Evolutionary conservation across 78 protist genomes (phyloP).

Genomic region (Protostelium mycophagum): DNA sequence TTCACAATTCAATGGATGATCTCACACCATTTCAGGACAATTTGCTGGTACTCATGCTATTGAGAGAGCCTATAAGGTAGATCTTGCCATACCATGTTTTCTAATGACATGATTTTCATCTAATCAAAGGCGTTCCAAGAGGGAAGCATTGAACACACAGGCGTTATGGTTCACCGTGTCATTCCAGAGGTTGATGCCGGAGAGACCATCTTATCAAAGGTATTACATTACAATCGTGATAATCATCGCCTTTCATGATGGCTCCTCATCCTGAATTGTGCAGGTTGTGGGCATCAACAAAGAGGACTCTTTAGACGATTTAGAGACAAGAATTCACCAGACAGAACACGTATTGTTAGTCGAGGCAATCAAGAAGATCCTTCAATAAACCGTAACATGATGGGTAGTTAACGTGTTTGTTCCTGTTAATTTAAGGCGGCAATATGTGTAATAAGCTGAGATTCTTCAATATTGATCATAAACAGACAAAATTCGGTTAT

Average conservation of each 20-base stretch:
- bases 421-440: no score
- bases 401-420: no score
- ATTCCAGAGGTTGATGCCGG: slow-evolving; percentile 73
- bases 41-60: slow-evolving; percentile 74
- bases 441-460: no score
- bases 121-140: slow-evolving; percentile 35
- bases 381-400: no score
- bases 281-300: slow-evolving; percentile 16
- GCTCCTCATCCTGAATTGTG: not conserved
- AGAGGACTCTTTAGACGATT: slow-evolving; percentile 41
- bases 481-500: no score
- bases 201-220: slow-evolving; percentile 29
- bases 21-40: slow-evolving; percentile 21
- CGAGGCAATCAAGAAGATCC: slow-evolving; percentile 23
- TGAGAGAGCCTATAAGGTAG: slow-evolving; percentile 42
- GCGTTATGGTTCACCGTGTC: slow-evolving; percentile 74
- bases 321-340: slow-evolving; percentile 68
- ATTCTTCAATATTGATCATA: no score
- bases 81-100: no score
- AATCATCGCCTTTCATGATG: no score
- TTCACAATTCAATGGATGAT: not conserved
- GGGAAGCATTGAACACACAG: slow-evolving; percentile 49
- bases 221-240: not conserved
- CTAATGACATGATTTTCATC: no score
- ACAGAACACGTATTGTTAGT: slow-evolving; percentile 62